Evolutionary conservation across 2,329 filamentous ascomycete species (phyloP), one percentile per base, ranked within the genome.

Genomic region (Exophiala sideris): DNA sequence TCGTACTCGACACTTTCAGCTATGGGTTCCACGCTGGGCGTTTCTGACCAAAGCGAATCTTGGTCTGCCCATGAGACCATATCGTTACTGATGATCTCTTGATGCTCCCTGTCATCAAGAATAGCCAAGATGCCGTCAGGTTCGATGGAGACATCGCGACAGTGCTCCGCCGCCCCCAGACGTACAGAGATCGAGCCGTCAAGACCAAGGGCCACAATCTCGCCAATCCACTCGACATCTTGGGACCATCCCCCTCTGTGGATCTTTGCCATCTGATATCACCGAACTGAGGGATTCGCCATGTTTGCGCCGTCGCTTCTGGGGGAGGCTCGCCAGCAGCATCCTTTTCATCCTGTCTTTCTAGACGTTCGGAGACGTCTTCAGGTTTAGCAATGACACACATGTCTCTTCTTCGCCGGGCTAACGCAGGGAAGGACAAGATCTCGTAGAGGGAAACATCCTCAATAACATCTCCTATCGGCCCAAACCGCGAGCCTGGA

Each of bases 391-490:
- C 18, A 11, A 60, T 12, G 9, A 82, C 64, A 2, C 82, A 80
- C 50, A 81, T 76, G 62, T 83, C 80, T 6, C 76, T 77, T 55
- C 76, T 68, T 38, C 73, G 68, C 36, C 76, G 73, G 36, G 73
- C 75, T 45, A 84, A 59, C 5, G 71, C 72, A n/a, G 73, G 71
- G 34, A 76, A 76, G 2, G 73, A 73, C 50, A 72, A 71, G 34
- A 84, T 75, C 57, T 85, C 82, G 64, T 84, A 84, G 38, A 84
- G 63, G 53, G 80, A 83, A 21, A 83, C 73, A 38, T 82, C 76
- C 59, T 81, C 77, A 29, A 70, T 62, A 5, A 62, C 57, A 20
- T 74, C 69, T 14, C 63, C 56, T 1, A 80, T 68, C 3, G 65
- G 62, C 2, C 78, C 78, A 24, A 75, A 72, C 0, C 61, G 66